These are phyloP conservation scores for Knoxdaviesia capensis DNA, from an alignment of 2,329 filamentous ascomycete genomes.

Conservation along the genomic window DNA sequence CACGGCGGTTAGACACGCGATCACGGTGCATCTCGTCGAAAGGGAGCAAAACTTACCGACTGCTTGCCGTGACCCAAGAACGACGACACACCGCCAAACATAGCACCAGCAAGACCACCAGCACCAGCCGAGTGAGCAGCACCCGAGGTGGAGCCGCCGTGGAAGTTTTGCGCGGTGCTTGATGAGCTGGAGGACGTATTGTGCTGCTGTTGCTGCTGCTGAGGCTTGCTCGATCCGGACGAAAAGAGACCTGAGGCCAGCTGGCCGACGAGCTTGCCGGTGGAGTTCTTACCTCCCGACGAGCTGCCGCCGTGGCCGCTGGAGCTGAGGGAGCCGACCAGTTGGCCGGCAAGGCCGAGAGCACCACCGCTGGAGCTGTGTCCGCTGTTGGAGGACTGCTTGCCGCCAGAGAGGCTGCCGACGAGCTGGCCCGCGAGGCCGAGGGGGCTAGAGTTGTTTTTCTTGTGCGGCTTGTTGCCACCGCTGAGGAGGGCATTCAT, in stretches of 20 bases:
- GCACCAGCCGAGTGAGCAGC: constrained; percentile 15
- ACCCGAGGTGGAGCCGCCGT: constrained; percentile 22
- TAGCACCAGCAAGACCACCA: constrained; percentile 28
- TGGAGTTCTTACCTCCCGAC: constrained; percentile 16
- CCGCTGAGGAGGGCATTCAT: constrained; percentile 35
- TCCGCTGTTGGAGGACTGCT: constrained; percentile 10
- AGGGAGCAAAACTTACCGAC: constrained; percentile 12
- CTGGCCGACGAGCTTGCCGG: constrained; percentile 33
- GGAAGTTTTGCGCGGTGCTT: constrained; percentile 26
- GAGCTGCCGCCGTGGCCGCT: constrained; percentile 11
- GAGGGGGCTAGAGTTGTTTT: constrained; percentile 18
- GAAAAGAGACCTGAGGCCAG: constrained; percentile 35
- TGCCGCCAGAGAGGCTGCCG: constrained; percentile 14
- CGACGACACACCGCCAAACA: constrained; percentile 33
- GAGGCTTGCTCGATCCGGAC: constrained; percentile 23
- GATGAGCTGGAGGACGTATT: no score
- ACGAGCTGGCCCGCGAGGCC: constrained; percentile 28
- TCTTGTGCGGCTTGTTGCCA: constrained; percentile 19
- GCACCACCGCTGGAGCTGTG: no score
- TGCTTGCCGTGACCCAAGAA: constrained; percentile 30
- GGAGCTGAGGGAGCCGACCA: no score
- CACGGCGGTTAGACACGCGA: constrained; percentile 6
- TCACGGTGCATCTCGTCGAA: background rate
- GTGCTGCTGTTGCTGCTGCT: constrained; percentile 10
- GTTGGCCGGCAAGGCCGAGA: no score